phyloP scores from a whole-genome alignment of 495 filamentous ascomycete genomes.

The Xylaria curta region DNA sequence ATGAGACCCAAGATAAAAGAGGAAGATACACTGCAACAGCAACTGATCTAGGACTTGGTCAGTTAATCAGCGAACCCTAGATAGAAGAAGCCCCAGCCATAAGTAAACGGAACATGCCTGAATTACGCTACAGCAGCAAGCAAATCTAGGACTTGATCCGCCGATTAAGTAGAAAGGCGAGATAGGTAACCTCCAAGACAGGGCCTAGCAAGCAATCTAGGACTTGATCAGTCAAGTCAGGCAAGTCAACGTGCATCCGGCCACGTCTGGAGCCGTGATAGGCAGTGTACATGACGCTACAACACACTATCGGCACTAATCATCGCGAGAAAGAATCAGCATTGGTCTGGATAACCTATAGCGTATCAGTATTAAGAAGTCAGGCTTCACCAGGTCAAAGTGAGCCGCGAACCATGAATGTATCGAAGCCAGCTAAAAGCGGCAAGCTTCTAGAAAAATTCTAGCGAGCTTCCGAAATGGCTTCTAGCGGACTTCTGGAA shows the following conservation, averaged over 20 bases:
- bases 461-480: not conserved
- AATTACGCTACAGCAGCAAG: not conserved
- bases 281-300: not conserved
- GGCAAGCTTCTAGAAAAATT: slow-evolving; percentile 33
- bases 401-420: slow-evolving; percentile 3
- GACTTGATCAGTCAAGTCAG: not conserved
- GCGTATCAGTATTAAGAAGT: not conserved
- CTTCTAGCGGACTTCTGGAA: slow-evolving; percentile 2
- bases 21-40: not conserved
- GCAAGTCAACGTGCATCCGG: not conserved
- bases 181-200: not conserved
- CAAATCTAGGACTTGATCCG: not conserved
- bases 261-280: not conserved
- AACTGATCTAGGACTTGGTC: not conserved
- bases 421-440: not conserved
- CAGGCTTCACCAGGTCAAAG: not conserved
- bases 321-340: not conserved
- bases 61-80: not conserved
- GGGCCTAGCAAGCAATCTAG: not conserved
- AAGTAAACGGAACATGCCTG: not conserved
- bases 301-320: not conserved
- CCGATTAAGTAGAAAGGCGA: not conserved
- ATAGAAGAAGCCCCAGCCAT: not conserved
- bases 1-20: not conserved
- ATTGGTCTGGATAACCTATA: not conserved